phyloP scores from a whole-genome alignment of 2,329 filamentous ascomycete species.

The Fusarium globosum region DNA sequence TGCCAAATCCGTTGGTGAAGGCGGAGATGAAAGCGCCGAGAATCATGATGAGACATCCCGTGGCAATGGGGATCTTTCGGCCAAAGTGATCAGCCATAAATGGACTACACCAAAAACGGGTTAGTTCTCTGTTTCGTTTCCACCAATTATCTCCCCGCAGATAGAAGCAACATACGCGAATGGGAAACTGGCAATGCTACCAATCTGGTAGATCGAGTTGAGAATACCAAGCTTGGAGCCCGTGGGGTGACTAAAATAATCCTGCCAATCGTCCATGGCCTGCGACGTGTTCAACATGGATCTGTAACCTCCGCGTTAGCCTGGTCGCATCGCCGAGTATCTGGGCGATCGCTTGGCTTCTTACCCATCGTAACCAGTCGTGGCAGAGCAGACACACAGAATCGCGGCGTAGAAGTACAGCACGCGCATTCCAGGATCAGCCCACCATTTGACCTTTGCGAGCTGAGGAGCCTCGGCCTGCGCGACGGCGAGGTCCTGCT shows the following conservation, averaged over 20 bases:
- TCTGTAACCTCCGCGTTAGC: neutral
- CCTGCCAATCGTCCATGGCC: slow-evolving; percentile 65
- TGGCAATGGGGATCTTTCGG: slow-evolving; percentile 56
- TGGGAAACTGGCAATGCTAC: slow-evolving; percentile 37
- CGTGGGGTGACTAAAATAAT: slow-evolving; percentile 55
- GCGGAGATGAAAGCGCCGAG: slow-evolving; percentile 55
- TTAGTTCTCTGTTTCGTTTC: neutral
- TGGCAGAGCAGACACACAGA: slow-evolving; percentile 68
- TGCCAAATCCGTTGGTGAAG: slow-evolving; percentile 56
- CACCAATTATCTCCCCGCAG: neutral
- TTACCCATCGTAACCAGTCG: slow-evolving; percentile 68
- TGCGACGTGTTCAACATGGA: slow-evolving; percentile 68
- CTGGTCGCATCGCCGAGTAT: no score
- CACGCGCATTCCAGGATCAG: slow-evolving; percentile 65
- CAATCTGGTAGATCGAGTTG: slow-evolving; percentile 64
- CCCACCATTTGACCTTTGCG: slow-evolving; percentile 66
- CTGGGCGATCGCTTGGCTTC: neutral
- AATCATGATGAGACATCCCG: slow-evolving; percentile 60
- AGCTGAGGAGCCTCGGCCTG: slow-evolving; percentile 61
- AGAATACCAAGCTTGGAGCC: slow-evolving; percentile 58
- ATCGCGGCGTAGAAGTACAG: slow-evolving; percentile 61
- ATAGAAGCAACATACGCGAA: slow-evolving; percentile 3
- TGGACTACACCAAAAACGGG: neutral
- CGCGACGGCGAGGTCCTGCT: slow-evolving; percentile 49
- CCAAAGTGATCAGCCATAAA: slow-evolving; percentile 57